A percentile compares a stretch with the other conserved stretches of the same genome.
phyloP scores from a whole-genome alignment of 108 stramenopile species.

The Fragilariopsis cylindrus region DNA sequence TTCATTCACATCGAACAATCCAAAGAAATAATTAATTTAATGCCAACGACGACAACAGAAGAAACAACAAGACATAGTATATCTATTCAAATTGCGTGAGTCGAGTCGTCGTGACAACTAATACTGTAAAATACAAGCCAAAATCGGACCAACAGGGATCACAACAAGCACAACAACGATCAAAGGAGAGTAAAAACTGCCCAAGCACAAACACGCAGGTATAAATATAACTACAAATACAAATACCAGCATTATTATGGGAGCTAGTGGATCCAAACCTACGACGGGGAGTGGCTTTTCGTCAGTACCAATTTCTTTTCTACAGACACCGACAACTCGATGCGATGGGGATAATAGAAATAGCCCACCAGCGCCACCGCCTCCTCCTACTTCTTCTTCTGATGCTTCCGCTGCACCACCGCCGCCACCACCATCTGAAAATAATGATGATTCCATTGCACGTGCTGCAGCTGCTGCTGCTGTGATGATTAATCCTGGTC shows the following conservation, averaged over 20 bases:
- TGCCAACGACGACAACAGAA: too few relatives aligned
- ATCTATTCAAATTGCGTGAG: too few relatives aligned
- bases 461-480: slow-evolving; percentile 50
- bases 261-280: slow-evolving; percentile 7
- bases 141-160: too few relatives aligned
- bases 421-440: not conserved
- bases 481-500: slow-evolving; percentile 71
- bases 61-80: too few relatives aligned
- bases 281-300: not conserved
- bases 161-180: too few relatives aligned
- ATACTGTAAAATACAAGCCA: too few relatives aligned
- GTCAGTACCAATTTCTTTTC: not conserved
- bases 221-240: too few relatives aligned
- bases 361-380: not conserved
- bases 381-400: not conserved
- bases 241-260: not conserved
- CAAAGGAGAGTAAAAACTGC: too few relatives aligned
- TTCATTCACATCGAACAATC: too few relatives aligned
- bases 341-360: not conserved
- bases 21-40: too few relatives aligned
- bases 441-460: slow-evolving; percentile 43
- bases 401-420: not conserved
- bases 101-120: too few relatives aligned
- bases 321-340: not conserved
- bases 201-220: too few relatives aligned